Base-by-base conservation (phyloP, 1,284 basidiomycete species). In the Athelia psychrophila region DNA sequence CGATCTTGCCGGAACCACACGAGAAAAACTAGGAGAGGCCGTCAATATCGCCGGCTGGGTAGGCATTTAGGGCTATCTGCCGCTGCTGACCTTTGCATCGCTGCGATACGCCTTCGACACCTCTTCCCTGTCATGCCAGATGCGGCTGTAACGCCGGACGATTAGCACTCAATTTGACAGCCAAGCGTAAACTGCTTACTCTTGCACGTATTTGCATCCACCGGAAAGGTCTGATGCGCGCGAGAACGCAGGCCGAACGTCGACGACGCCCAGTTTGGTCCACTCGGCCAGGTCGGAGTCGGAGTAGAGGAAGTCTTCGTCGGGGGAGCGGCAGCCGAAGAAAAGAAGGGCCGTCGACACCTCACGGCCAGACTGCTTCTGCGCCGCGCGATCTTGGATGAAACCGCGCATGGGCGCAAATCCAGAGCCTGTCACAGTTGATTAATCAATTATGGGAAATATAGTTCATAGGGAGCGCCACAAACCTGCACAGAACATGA, bases 371-470 rank as follows among this genome's bases (percentile, higher is more conserved):
- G 74, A 71, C 45, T 65, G 60, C 60, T 72, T 74, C 64, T 80
- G 77, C 53, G 71, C 63, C 16, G 77, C 77, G 16, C 78, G 73
- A 58, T 81, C 79, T 58, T 79, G 75, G 33, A 81, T 66, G 66
- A 81, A 81, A 1, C 77, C 78, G 40, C 77, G 70, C 73, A 81
- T 78, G 1, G 79, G 79, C 6, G 79, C 75, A 20, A 81, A 56
- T 0, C 79, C 79, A 2, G 75, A 72, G 13, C 27, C 27, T 30
- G 27, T 13, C n/a, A n/a, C n/a, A n/a, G n/a, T n/a, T n/a, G n/a
- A n/a, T 6, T 30, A 13, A 30, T 30, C 27, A 13, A 30, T 13
- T 30, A 30, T 30, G 27, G 5, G n/a, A 5, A 30, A 30, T 30
- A 30, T 30, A 6, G 6, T 13, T 30, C 27, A 30, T 30, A 30